A percentile compares a stretch with the other conserved stretches of the same genome.
These are phyloP conservation scores for Pseudogymnoascus sp. DNA, from an alignment of 2,329 filamentous ascomycete species.

Conservation along the genomic window DNA sequence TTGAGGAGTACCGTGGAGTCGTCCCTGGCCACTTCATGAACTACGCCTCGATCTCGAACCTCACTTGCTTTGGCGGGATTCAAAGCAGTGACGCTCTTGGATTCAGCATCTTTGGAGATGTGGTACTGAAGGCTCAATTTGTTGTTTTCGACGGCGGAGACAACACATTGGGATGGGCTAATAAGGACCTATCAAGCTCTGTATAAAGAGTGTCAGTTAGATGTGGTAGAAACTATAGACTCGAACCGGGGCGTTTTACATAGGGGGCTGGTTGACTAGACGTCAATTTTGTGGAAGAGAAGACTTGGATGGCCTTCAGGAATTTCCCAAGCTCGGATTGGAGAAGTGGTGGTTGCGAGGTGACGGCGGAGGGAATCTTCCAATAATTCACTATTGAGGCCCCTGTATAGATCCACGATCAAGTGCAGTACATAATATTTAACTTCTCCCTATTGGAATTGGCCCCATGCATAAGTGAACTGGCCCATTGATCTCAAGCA, in stretches of 20 bases:
- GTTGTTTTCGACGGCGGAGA: constrained; percentile 27
- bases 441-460: background rate
- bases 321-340: background rate
- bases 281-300: background rate
- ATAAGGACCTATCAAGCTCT: background rate
- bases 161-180: constrained; percentile 15
- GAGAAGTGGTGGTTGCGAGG: background rate
- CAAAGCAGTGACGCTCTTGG: constrained; percentile 18
- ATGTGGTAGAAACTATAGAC: background rate
- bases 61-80: constrained; percentile 20
- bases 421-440: background rate
- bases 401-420: background rate
- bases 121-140: constrained; percentile 28
- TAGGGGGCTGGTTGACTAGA: background rate
- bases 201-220: background rate
- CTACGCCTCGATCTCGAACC: constrained; percentile 18
- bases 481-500: background rate
- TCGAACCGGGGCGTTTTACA: background rate
- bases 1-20: constrained; percentile 23
- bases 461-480: background rate
- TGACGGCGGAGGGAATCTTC: background rate
- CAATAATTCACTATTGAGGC: background rate
- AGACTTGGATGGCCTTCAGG: background rate
- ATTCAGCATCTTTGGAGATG: constrained; percentile 27
- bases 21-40: constrained; percentile 30